Conservation (phyloP, 2,329 filamentous ascomycete species). For the Rutstroemia sp. region DNA sequence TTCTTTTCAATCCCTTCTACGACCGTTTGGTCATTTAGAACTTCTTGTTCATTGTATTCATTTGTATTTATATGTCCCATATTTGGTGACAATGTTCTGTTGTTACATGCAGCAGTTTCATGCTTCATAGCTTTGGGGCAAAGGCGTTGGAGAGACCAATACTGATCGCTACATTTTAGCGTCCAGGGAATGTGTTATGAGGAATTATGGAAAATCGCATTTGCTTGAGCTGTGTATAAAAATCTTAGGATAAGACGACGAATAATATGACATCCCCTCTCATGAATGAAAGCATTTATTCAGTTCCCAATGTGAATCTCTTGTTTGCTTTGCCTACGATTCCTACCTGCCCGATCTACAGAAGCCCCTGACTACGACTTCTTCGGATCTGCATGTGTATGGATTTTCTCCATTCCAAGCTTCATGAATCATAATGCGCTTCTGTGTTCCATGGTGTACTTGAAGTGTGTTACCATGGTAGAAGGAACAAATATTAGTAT, state of each 20-base stretch:
- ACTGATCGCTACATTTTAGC: conserved; percentile 23
- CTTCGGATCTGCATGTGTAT: no score
- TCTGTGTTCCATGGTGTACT: no score
- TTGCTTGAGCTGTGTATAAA: conserved; percentile 29
- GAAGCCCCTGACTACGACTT: not conserved
- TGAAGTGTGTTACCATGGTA: no score
- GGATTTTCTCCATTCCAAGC: no score
- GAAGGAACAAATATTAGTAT: no score
- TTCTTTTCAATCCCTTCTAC: conserved; percentile 23
- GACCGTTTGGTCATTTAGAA: conserved; percentile 28
- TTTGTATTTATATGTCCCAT: conserved; percentile 31
- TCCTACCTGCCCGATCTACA: not conserved
- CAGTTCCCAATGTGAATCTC: not conserved
- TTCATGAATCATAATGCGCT: no score
- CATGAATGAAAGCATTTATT: conserved; percentile 30
- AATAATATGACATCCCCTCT: conserved; percentile 53
- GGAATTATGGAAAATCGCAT: conserved; percentile 25
- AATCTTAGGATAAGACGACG: conserved; percentile 37
- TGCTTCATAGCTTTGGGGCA: conserved; percentile 29
- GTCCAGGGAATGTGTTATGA: conserved; percentile 22
- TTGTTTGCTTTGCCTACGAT: not conserved
- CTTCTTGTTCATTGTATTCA: conserved; percentile 25
- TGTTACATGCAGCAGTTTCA: conserved; percentile 24
- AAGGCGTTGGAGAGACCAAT: conserved; percentile 28
- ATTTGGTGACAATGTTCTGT: conserved; percentile 28